Percentiles rank a stretch among this genome's conserved stretches.
Evolutionary conservation across 352 stramenopile genomes (phyloP).

Genomic region (Phytophthora lateralis): DNA sequence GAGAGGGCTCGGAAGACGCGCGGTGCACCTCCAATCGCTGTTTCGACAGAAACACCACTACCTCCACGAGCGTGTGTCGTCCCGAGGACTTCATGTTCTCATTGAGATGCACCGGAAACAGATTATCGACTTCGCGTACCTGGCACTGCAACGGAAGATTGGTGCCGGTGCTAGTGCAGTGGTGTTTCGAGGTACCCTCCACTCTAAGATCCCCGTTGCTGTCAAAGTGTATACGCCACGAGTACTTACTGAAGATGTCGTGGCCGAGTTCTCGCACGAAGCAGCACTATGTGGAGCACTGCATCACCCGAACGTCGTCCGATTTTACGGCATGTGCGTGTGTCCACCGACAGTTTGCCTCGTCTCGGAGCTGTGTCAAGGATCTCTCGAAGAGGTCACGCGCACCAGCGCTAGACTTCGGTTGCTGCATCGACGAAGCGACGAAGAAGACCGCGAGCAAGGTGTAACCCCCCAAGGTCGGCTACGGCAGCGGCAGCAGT

Average conservation of each 20-base stretch:
- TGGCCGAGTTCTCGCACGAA: constrained; percentile 85
- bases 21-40: constrained; percentile 53
- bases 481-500: constrained; percentile 38
- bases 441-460: constrained; percentile 16
- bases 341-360: constrained; percentile 76
- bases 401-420: constrained; percentile 32
- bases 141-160: constrained; percentile 52
- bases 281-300: constrained; percentile 73
- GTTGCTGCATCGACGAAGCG: constrained; percentile 15
- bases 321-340: constrained; percentile 87
- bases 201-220: constrained; percentile 59
- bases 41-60: constrained; percentile 58
- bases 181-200: constrained; percentile 68
- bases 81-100: constrained; percentile 63
- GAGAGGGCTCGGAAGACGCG: constrained; percentile 63
- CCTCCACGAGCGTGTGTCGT: constrained; percentile 63
- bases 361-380: constrained; percentile 63
- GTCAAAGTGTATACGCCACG: constrained; percentile 82
- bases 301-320: constrained; percentile 81
- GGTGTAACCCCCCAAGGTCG: constrained; percentile 4
- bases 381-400: constrained; percentile 49
- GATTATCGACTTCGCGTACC: constrained; percentile 69
- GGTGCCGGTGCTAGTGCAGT: constrained; percentile 58
- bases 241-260: constrained; percentile 58
- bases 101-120: constrained; percentile 74